Percentiles rank a stretch among this genome's conserved stretches.
phyloP scores from a whole-genome alignment of 2,329 filamentous ascomycete genomes.

The Pseudogymnoascus sp. region DNA sequence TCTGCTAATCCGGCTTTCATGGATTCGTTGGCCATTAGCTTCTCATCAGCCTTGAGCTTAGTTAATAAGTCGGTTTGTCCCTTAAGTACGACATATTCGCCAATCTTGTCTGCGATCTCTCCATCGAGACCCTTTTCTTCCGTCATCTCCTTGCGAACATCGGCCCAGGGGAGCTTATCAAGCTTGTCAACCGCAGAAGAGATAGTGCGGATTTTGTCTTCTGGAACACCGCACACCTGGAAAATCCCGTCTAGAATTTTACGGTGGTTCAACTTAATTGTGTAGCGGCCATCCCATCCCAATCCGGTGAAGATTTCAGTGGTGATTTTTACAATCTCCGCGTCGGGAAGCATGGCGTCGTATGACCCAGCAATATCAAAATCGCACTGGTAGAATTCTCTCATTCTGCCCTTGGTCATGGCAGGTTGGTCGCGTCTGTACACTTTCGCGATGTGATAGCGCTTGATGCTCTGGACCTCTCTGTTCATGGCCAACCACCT shows the following conservation, averaged over 20 bases:
- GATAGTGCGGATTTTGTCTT: conserved; percentile 79
- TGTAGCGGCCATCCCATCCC: conserved; percentile 55
- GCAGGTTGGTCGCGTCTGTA: conserved; percentile 74
- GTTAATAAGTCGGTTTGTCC: conserved; percentile 67
- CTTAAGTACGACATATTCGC: conserved; percentile 71
- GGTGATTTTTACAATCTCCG: conserved; percentile 77
- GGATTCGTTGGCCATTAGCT: conserved; percentile 59
- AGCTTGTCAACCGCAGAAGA: conserved; percentile 93
- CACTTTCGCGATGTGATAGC: conserved; percentile 93
- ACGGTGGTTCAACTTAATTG: conserved; percentile 91
- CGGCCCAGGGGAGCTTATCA: conserved; percentile 84
- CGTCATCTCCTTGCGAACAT: conserved; percentile 87
- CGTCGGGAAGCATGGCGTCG: conserved; percentile 86
- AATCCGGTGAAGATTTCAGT: conserved; percentile 78
- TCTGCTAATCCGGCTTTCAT: conserved; percentile 75
- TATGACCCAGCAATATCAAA: conserved; percentile 87
- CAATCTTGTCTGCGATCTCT: conserved; percentile 77
- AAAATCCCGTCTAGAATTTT: conserved; percentile 92
- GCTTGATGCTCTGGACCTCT: conserved; percentile 73
- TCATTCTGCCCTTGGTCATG: conserved; percentile 85
- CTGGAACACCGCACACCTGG: conserved; percentile 78
- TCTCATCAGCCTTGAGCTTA: conserved; percentile 57
- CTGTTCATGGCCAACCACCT: conserved; percentile 86
- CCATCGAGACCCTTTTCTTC: conserved; percentile 76
- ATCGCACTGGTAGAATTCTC: conserved; percentile 96